Conservation (phyloP, 345 rosid species). For the rapeseed (Brassica napus) region DNA sequence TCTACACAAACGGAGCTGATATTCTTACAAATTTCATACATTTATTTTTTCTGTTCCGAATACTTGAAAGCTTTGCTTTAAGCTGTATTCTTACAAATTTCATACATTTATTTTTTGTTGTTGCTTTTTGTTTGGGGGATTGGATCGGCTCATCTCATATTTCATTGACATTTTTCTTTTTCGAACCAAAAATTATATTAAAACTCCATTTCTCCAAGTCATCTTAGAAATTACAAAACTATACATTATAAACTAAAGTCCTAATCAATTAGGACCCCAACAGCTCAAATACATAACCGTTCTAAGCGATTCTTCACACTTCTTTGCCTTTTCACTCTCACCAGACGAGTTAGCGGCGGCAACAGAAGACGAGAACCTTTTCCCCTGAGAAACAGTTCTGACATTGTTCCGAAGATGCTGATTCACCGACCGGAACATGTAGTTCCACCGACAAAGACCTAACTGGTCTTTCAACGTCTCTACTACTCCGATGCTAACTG, state of each 20-base stretch:
- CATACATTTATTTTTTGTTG: too few species aligned
- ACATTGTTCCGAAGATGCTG: slow-evolving; percentile 42
- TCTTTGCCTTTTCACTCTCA: slow-evolving; percentile 43
- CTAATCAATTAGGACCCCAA: slow-evolving; percentile 59
- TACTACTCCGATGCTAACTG: slow-evolving; percentile 53
- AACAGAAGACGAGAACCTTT: slow-evolving; percentile 27
- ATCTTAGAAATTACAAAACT: neutral
- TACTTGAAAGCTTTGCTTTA: neutral
- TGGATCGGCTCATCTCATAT: neutral
- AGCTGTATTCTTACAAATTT: neutral
- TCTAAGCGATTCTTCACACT: slow-evolving; percentile 72
- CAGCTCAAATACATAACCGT: slow-evolving; percentile 81
- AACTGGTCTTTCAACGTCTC: slow-evolving; percentile 57
- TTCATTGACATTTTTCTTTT: neutral
- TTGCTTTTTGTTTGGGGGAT: neutral
- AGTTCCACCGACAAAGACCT: slow-evolving; percentile 55
- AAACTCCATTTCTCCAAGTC: neutral
- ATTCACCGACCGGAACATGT: slow-evolving; percentile 41
- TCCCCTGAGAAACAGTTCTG: slow-evolving; percentile 42
- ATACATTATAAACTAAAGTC: slow-evolving; percentile 4
- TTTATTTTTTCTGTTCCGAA: neutral
- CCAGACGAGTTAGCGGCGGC: slow-evolving; percentile 19
- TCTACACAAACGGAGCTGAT: neutral
- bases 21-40: neutral
- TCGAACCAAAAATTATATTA: neutral